Evolutionary conservation across 768 basidiomycete genomes (phyloP).

Genomic region (Serendipita vermifera): DNA sequence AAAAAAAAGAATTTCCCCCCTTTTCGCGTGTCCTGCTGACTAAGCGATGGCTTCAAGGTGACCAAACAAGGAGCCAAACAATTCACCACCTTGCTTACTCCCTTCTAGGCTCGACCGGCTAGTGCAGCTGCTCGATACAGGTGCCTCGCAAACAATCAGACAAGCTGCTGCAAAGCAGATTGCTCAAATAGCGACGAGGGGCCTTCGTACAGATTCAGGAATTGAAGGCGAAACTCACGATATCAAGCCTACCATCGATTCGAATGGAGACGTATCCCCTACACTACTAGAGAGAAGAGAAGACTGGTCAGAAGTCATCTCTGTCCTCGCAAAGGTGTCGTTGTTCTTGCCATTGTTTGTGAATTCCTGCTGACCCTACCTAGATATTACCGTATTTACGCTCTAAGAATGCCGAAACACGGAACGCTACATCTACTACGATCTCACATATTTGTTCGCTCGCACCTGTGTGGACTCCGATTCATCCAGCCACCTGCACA

Average conservation of each 20-base stretch:
- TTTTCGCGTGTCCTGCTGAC: background rate
- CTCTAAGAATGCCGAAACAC: constrained; percentile 85
- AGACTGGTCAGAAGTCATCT: constrained; percentile 74
- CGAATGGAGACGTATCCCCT: constrained; percentile 41
- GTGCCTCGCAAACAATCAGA: constrained; percentile 78
- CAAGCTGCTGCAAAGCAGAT: constrained; percentile 95
- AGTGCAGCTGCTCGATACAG: constrained; percentile 87
- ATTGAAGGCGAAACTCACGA: constrained; percentile 62
- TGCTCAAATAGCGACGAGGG: constrained; percentile 78
- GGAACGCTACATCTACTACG: constrained; percentile 78
- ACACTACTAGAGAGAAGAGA: constrained; percentile 49
- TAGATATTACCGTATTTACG: constrained; percentile 85
- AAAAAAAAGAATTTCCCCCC: background rate
- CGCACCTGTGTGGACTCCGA: constrained; percentile 66
- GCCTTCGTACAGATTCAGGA: constrained; percentile 55
- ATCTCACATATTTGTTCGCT: constrained; percentile 76
- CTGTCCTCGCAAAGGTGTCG: constrained; percentile 77
- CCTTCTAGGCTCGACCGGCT: constrained; percentile 80
- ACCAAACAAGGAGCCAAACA: too few species aligned
- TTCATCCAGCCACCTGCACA: constrained; percentile 25
- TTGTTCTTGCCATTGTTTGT: background rate
- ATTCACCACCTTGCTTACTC: background rate
- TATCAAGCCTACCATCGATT: constrained; percentile 34
- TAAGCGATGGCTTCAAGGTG: constrained; percentile 5
- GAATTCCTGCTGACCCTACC: background rate